phyloP scores from a whole-genome alignment of 768 basidiomycete species.

The Russula virescens region DNA sequence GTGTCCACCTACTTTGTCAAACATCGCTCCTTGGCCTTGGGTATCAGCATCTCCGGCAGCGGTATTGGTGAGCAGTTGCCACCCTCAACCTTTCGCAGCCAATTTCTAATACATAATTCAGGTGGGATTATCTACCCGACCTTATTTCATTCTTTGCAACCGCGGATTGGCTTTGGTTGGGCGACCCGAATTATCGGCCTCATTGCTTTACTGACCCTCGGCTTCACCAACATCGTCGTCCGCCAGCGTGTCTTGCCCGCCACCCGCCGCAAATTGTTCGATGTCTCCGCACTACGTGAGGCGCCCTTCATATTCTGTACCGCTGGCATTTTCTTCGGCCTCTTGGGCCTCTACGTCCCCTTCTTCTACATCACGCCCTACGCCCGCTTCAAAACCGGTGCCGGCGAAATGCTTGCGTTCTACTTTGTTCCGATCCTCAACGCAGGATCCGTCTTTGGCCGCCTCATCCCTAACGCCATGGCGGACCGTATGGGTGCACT shows the following conservation, averaged over 20 bases:
- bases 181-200: conserved; percentile 30
- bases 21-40: conserved; percentile 39
- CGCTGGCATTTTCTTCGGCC: conserved; percentile 22
- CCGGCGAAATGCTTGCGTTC: conserved; percentile 26
- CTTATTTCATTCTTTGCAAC: conserved; percentile 29
- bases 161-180: conserved; percentile 28
- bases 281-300: conserved; percentile 22
- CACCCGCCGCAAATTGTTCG: conserved; percentile 23
- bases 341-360: conserved; percentile 26
- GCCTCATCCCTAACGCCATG: conserved; percentile 30
- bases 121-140: conserved; percentile 29
- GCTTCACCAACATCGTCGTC: conserved; percentile 24
- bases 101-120: not conserved
- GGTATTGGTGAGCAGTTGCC: conserved; percentile 22
- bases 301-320: conserved; percentile 27
- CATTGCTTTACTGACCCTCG: conserved; percentile 25
- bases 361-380: conserved; percentile 30
- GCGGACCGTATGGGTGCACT: conserved; percentile 30
- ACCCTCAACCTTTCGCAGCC: not conserved
- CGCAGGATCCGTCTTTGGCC: conserved; percentile 29
- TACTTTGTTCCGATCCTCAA: conserved; percentile 33
- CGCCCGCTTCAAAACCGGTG: conserved; percentile 20
- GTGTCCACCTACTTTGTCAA: conserved; percentile 42
- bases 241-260: conserved; percentile 22
- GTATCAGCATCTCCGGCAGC: conserved; percentile 38